Base-by-base conservation (phyloP, 2,329 filamentous ascomycete genomes). In the Knoxdaviesia capensis region DNA sequence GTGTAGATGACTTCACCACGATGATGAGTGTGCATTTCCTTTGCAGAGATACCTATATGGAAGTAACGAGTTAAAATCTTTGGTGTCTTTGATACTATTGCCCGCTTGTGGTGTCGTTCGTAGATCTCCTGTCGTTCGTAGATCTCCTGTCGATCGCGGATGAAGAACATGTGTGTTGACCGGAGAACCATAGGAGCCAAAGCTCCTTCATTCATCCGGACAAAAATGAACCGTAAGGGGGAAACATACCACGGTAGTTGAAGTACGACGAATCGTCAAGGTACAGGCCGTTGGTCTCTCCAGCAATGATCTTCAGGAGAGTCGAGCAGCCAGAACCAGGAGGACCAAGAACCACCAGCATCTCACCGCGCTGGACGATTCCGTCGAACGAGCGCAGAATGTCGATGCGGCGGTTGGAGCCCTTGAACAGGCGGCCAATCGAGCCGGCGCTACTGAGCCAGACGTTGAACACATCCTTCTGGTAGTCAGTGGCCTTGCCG, bases 1-100 rank as follows among this genome's bases (percentile, higher is more conserved):
- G 81, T 87, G 60, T 90, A 90, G 55, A 90, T 87, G 47, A 81
- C 81, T 59, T 92, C 84, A 48, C 84, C 84, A 31, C 81, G 77
- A 61, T 88, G 86, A 47, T 71, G 65, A 7, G 71, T 73, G 59
- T 81, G 74, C 80, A 90, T 88, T 53, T 84, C 71, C 52, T 81
- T 61, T 43, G 81, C 69, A 3, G 71, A 63, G 51, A 84, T 68
- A 49, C 77, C 73, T 68, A 46, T 44, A 34, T 30, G 9, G 28
- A 30, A 34, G 44, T 49, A 43, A 56, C 44, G 46, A 41, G 29
- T 20, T 20, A 20, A 3, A 20, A 20, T 20, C n/a, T n/a, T 20
- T 20, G 20, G 20, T 20, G n/a, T n/a, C n/a, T n/a, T n/a, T n/a
- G n/a, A n/a, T n/a, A n/a, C n/a, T n/a, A 20, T 20, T 20, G 20